Percentiles rank a stretch among this genome's conserved stretches.
Evolutionary conservation across 2,329 filamentous ascomycete species (phyloP).

Genomic region (Aureobasidium lini): DNA sequence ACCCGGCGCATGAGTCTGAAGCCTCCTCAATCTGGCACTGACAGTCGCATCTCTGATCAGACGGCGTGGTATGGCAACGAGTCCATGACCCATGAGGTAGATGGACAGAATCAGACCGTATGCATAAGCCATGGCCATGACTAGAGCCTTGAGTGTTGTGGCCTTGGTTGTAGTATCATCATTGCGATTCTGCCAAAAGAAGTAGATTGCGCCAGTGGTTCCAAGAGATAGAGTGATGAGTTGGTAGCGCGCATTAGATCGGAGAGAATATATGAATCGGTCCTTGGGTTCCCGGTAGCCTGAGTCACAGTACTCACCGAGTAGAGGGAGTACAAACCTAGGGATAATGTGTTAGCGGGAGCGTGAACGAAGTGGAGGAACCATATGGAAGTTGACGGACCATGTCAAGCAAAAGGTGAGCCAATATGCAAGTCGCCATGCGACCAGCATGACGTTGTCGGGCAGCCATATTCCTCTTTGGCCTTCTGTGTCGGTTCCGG

Average conservation of each 20-base stretch:
- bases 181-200: slow-evolving; percentile 71
- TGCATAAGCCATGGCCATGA: slow-evolving; percentile 92
- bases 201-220: slow-evolving; percentile 68
- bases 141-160: slow-evolving; percentile 66
- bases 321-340: slow-evolving; percentile 82
- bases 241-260: slow-evolving; percentile 83
- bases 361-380: too few species aligned
- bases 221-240: slow-evolving; percentile 66
- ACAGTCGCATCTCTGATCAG: slow-evolving; percentile 75
- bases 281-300: slow-evolving; percentile 82
- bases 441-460: slow-evolving; percentile 67
- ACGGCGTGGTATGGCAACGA: slow-evolving; percentile 80
- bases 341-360: background rate
- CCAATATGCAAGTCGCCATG: slow-evolving; percentile 96
- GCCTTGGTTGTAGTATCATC: slow-evolving; percentile 37
- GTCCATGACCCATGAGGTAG: slow-evolving; percentile 93
- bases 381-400: slow-evolving; percentile 40
- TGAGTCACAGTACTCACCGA: slow-evolving; percentile 91
- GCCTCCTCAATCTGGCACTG: slow-evolving; percentile 61
- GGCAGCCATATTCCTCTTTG: slow-evolving; percentile 79
- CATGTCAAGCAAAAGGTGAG: slow-evolving; percentile 91
- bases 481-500: slow-evolving; percentile 61
- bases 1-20: slow-evolving; percentile 73
- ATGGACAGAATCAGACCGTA: slow-evolving; percentile 90
- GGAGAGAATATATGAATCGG: slow-evolving; percentile 75